Evolutionary conservation across 176 grass and related monocot species (phyloP), one percentile per base, ranked within the genome.

Genomic region (Cocos nucifera): DNA sequence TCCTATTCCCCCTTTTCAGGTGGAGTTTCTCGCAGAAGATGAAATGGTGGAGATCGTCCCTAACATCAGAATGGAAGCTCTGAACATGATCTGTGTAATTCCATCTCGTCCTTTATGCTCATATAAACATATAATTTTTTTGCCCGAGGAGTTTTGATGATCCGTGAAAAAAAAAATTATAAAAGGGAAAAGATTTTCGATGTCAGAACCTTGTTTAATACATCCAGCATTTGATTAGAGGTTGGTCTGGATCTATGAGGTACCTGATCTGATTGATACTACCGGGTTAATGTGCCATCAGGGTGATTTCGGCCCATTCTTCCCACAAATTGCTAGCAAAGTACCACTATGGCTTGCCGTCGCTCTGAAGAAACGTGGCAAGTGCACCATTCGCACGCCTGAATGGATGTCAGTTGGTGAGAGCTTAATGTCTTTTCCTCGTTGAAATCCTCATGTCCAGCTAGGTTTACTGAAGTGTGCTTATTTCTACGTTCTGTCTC

Each of bases 351-450:
- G 87, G 87, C 76, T 90, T 0, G 88, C 88, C 0, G 61, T 83
- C 19, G 88, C 88, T 6, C 79, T 86, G 51, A 92, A 92, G 71
- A 92, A 74, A 58, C 72, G 83, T 53, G 79, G 79, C 23, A 92
- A 92, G 62, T 92, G 83, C 54, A 80, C 83, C 21, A 59, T 92
- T 27, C 77, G 77, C 7, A 63, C 83, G 26, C 86, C 90, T 0
- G 74, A 90, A 19, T 95, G 83, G 90, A 86, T 90, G 90, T 75
- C 87, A 7, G 60, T 91, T 61, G 93, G 93, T 97, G 29, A 80
- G 83, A 61, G 28, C 21, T 61, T 74, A 12, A 44, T 44, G 2
- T 44, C 10, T 9, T 12, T 44, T 12, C 35, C 9, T 12, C 35
- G 35, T 3, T 44, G 2, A 44, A 44, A 44, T 2, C 35, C 35